phyloP scores from a whole-genome alignment of 805 yeast species.

The Candida incommunis region DNA sequence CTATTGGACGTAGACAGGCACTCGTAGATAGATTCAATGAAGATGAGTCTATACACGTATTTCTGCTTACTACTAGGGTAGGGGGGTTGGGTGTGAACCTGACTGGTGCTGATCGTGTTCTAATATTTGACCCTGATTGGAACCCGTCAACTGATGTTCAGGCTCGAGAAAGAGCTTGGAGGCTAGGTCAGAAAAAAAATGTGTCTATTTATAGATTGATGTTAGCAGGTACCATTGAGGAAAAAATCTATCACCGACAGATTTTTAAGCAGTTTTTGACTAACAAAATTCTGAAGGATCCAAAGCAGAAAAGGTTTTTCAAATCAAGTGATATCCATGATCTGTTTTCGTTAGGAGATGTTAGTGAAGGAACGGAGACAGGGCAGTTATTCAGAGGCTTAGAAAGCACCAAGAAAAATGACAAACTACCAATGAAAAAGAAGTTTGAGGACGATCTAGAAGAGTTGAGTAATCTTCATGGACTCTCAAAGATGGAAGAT shows the following conservation, averaged over 20 bases:
- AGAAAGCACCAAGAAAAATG: conserved; percentile 24
- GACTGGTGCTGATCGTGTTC: conserved; percentile 90
- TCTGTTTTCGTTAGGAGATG: conserved; percentile 69
- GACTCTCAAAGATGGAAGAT: conserved; percentile 41
- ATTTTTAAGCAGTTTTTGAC: conserved; percentile 90
- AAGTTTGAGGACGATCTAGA: conserved; percentile 22
- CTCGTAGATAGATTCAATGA: conserved; percentile 73
- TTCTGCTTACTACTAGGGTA: conserved; percentile 81
- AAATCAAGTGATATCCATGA: conserved; percentile 87
- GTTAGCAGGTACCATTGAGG: conserved; percentile 93
- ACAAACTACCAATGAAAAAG: conserved; percentile 17
- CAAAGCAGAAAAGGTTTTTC: conserved; percentile 85
- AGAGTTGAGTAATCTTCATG: conserved; percentile 9
- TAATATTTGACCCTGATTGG: conserved; percentile 96
- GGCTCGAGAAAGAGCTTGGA: conserved; percentile 95
- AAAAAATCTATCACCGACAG: conserved; percentile 91
- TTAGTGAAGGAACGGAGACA: conserved; percentile 46
- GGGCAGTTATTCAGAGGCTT: conserved; percentile 45
- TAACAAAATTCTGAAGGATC: conserved; percentile 87
- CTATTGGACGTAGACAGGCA: conserved; percentile 58
- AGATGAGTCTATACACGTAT: conserved; percentile 42
- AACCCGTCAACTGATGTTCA: conserved; percentile 95
- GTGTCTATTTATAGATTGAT: conserved; percentile 82
- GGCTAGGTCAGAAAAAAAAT: conserved; percentile 86
- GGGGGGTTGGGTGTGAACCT: conserved; percentile 92